Base-by-base conservation (phyloP, 148 eudicot genomes). In the Pouteria glomerata region DNA sequence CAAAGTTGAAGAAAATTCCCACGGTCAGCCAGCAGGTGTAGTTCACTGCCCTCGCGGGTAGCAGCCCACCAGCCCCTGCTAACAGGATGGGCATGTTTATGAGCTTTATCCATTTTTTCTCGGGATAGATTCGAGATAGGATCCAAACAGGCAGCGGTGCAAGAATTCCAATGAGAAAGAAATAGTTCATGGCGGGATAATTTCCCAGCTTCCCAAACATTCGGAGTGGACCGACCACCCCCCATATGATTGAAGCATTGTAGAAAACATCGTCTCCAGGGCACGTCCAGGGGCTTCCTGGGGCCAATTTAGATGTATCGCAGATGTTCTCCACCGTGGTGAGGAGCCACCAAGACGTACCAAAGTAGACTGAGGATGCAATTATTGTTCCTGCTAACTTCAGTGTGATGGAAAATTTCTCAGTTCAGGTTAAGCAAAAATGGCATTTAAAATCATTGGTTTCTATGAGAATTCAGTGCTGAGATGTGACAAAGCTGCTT, bases 211-310 rank as follows among this genome's bases (percentile, higher is more conserved):
- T 50, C 12, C 87, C 87, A 68, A 84, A 81, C 84, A 84, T 84
- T 7, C 84, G 61, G 6, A 69, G 78, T 4, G 88, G 88, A 7
- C 88, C 85, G 0, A 78, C 82, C 0, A 82, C 80, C 0, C 88
- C 88, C 88, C 88, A 85, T 37, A 85, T 85, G 50, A 85, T 76
- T 2, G 85, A 85, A 2, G 85, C 83, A 6, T 79, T 79, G 70
- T 79, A 84, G 85, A 84, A 84, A 23, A 81, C 87, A 14, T 74
- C 78, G 68, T 79, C 88, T 4, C 84, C 78, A 0, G 88, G 88
- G 71, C 88, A 85, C 1, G 88, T 82, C 88, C 88, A 82, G 0
- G 88, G 88, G 77, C 88, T 85, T 23, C 83, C 85, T 1, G 30
- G 51, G 6, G 88, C 83, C 15, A 85, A 52, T 21, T 60, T 48